These are phyloP conservation scores for Lecanicillium sp. DNA, from an alignment of 2,329 filamentous ascomycete genomes.

Conservation along the genomic window DNA sequence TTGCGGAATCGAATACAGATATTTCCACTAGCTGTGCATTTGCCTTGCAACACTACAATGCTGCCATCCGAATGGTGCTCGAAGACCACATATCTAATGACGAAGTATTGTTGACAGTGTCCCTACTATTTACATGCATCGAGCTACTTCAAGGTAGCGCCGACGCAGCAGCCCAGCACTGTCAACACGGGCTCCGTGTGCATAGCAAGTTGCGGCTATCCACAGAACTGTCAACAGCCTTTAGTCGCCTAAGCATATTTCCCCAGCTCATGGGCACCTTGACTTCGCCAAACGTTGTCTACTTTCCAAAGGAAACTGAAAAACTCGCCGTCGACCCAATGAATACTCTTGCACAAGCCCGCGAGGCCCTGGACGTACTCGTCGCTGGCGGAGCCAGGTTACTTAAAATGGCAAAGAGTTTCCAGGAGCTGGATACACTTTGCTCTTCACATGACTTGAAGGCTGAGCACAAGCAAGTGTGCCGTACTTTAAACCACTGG, in stretches of 20 bases:
- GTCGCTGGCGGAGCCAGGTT: slow-evolving; percentile 20
- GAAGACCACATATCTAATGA: slow-evolving; percentile 14
- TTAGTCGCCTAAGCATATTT: slow-evolving; percentile 29
- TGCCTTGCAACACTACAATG: slow-evolving; percentile 31
- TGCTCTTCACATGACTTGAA: slow-evolving; percentile 16
- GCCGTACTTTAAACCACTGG: slow-evolving; percentile 15
- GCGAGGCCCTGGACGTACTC: slow-evolving; percentile 20
- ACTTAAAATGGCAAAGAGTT: slow-evolving; percentile 19
- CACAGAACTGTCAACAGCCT: slow-evolving; percentile 25
- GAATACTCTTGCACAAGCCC: slow-evolving; percentile 16
- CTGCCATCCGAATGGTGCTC: slow-evolving; percentile 26
- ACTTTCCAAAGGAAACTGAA: too few species aligned
- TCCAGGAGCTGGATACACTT: slow-evolving; percentile 10
- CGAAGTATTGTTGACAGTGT: slow-evolving; percentile 28
- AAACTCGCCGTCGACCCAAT: slow-evolving; percentile 1
- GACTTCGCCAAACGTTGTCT: background rate
- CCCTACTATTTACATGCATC: slow-evolving; percentile 34
- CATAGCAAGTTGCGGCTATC: slow-evolving; percentile 17
- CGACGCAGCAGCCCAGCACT: slow-evolving; percentile 26
- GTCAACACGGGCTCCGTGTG: slow-evolving; percentile 28
- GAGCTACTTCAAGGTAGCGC: slow-evolving; percentile 31
- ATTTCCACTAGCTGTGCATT: slow-evolving; percentile 13
- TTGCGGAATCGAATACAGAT: background rate
- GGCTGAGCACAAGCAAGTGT: slow-evolving; percentile 13
- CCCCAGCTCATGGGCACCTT: slow-evolving; percentile 28